A percentile compares a stretch with the other conserved stretches of the same genome.
Conservation (phyloP, 2,329 filamentous ascomycete genomes). For the Raffaelea deltoideospora region DNA sequence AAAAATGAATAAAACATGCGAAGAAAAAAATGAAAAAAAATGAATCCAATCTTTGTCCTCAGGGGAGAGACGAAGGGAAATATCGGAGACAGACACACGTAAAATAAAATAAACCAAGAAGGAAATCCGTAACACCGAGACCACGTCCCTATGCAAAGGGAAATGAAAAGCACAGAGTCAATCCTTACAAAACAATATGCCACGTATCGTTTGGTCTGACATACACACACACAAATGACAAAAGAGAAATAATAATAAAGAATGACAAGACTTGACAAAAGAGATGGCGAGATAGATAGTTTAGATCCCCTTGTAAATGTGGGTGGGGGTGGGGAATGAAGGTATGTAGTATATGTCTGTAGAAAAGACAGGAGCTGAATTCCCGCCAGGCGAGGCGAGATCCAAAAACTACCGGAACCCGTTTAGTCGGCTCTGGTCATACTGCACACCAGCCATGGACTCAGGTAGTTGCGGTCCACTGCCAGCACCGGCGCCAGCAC, state of each 20-base stretch:
- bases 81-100: neutral
- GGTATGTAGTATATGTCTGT: neutral
- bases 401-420: constrained; percentile 29
- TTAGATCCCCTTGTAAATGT: neutral
- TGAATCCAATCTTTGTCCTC: neutral
- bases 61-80: neutral
- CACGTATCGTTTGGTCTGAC: neutral
- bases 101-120: neutral
- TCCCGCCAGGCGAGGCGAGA: too few species aligned
- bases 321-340: neutral
- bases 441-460: constrained; percentile 53
- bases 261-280: neutral
- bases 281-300: neutral
- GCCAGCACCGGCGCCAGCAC: too few species aligned
- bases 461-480: too few species aligned
- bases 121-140: neutral
- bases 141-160: neutral
- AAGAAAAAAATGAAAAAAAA: neutral
- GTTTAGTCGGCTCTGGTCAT: constrained; percentile 33
- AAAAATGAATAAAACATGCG: neutral
- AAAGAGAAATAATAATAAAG: neutral
- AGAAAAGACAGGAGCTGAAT: neutral
- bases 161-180: neutral
- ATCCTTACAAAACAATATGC: neutral
- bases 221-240: neutral